Conservation (phyloP, 1,284 basidiomycete species). For the Laetiporus sulphureus region DNA sequence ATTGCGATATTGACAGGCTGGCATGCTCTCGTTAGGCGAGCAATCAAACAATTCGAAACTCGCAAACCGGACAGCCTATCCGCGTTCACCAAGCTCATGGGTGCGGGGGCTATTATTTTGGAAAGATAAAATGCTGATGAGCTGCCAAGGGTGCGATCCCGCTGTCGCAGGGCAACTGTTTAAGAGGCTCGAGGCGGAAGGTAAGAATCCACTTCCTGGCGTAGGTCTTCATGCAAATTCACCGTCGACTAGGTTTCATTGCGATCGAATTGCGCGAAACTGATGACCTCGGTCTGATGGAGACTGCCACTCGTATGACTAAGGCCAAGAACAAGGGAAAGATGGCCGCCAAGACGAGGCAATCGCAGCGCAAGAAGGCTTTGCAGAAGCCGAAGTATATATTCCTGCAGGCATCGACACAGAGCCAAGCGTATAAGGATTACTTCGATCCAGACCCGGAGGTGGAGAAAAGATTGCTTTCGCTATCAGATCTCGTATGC, state of each 20-base stretch:
- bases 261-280: slow-evolving; percentile 39
- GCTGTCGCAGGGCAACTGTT: slow-evolving; percentile 54
- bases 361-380: slow-evolving; percentile 37
- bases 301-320: slow-evolving; percentile 32
- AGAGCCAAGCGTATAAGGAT: slow-evolving; percentile 44
- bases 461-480: slow-evolving; percentile 53
- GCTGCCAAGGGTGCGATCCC: slow-evolving; percentile 43
- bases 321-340: slow-evolving; percentile 40
- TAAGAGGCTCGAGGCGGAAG: slow-evolving; percentile 64
- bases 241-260: slow-evolving; percentile 63
- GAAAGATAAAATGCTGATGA: background rate
- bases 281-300: slow-evolving; percentile 44
- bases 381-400: slow-evolving; percentile 50
- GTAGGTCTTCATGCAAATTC: too few relatives aligned
- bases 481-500: slow-evolving; percentile 50
- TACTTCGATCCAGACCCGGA: slow-evolving; percentile 60
- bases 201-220: slow-evolving; percentile 26
- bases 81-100: slow-evolving; percentile 53
- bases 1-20: too few relatives aligned
- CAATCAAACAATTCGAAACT: slow-evolving; percentile 63
- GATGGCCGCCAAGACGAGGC: slow-evolving; percentile 20
- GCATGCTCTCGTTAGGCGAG: slow-evolving; percentile 42
- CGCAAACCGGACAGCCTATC: slow-evolving; percentile 39
- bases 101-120: slow-evolving; percentile 28
- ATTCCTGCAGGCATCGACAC: slow-evolving; percentile 44